A percentile compares a stretch with the other conserved stretches of the same genome.
Conservation (phyloP, 495 filamentous ascomycete species). For the Daldinia childiae region DNA sequence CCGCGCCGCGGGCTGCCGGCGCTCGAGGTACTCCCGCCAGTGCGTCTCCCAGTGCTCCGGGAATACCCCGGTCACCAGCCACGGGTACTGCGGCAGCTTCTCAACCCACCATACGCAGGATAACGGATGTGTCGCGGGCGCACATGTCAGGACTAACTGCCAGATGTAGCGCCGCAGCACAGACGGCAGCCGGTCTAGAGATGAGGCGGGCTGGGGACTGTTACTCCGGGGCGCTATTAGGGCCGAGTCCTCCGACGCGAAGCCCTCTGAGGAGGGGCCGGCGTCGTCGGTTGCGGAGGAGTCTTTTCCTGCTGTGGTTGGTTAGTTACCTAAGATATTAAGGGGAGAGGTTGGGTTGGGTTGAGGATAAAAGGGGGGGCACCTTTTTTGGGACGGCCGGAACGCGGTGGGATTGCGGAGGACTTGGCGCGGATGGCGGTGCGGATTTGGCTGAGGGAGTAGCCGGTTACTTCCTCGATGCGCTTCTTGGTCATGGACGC, state of each 20-base stretch:
- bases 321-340: not conserved
- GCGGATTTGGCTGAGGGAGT: constrained; percentile 43
- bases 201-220: not conserved
- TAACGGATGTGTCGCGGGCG: not conserved
- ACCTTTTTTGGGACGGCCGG: constrained; percentile 40
- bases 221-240: not conserved
- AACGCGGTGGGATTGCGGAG: constrained; percentile 31
- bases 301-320: not conserved
- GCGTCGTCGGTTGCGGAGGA: not conserved
- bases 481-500: constrained; percentile 38
- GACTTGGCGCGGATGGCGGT: constrained; percentile 41
- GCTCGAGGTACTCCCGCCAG: constrained; percentile 3
- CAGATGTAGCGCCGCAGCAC: constrained; percentile 14
- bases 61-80: not conserved
- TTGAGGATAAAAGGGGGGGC: not conserved
- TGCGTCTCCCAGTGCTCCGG: constrained; percentile 7
- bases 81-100: not conserved
- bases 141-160: not conserved
- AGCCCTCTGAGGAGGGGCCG: not conserved
- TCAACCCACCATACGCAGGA: constrained; percentile 5
- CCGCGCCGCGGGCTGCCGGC: constrained; percentile 4
- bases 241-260: not conserved
- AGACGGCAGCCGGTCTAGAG: constrained; percentile 6
- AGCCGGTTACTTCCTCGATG: constrained; percentile 43
- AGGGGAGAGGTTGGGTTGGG: not conserved